Evolutionary conservation across 495 filamentous ascomycete species (phyloP).

Genomic region (Aspergillus hancockii): DNA sequence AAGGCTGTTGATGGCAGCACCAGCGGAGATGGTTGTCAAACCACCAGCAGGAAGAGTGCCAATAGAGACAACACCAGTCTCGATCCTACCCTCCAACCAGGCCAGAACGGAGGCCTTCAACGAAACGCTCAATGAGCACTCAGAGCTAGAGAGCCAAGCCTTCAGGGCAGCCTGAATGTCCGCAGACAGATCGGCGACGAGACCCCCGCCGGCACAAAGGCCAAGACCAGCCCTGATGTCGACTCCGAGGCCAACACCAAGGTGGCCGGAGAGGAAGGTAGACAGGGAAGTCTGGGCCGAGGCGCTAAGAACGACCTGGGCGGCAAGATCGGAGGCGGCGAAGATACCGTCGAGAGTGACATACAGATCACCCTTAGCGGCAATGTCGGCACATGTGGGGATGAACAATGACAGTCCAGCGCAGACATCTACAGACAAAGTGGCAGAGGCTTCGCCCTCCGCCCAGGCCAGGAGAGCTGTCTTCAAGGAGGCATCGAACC

Average conservation of each 20-base stretch:
- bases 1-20: slow-evolving; percentile 34
- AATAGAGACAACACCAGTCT: slow-evolving; percentile 30
- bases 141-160: slow-evolving; percentile 31
- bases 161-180: slow-evolving; percentile 38
- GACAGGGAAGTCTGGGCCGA: slow-evolving; percentile 34
- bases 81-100: slow-evolving; percentile 38
- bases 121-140: slow-evolving; percentile 32
- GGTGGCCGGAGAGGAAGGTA: slow-evolving; percentile 29
- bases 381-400: slow-evolving; percentile 37
- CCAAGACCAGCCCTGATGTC: slow-evolving; percentile 37
- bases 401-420: slow-evolving; percentile 40
- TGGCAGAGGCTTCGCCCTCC: slow-evolving; percentile 24
- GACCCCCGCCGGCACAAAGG: slow-evolving; percentile 41
- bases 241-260: slow-evolving; percentile 24
- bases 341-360: slow-evolving; percentile 48
- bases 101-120: slow-evolving; percentile 37
- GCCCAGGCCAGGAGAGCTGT: slow-evolving; percentile 34
- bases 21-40: slow-evolving; percentile 37
- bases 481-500: slow-evolving; percentile 31
- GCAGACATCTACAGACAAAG: slow-evolving; percentile 27
- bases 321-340: slow-evolving; percentile 25
- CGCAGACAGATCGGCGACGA: slow-evolving; percentile 33
- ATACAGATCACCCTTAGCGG: slow-evolving; percentile 40
- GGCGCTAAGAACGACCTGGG: slow-evolving; percentile 35
- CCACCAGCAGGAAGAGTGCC: slow-evolving; percentile 32